Percentiles rank a stretch among this genome's conserved stretches.
phyloP scores from a whole-genome alignment of 2,329 filamentous ascomycete genomes.

The Leptodontidium sp. region DNA sequence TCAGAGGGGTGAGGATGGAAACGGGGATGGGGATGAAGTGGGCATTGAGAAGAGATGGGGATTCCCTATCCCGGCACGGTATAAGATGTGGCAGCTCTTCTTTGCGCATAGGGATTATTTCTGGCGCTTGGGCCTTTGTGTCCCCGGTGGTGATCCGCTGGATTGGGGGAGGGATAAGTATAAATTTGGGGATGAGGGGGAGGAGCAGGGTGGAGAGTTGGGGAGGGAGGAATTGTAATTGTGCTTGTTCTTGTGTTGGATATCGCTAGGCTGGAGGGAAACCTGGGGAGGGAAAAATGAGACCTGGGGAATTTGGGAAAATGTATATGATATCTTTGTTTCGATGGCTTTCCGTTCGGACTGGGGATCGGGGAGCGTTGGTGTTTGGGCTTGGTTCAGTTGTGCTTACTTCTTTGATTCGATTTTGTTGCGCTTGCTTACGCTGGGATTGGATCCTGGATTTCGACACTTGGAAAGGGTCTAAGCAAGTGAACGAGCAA shows the following conservation, averaged over 20 bases:
- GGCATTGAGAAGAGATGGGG: slow-evolving; percentile 42
- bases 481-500: too few relatives aligned
- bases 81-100: slow-evolving; percentile 90
- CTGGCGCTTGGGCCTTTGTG: slow-evolving; percentile 88
- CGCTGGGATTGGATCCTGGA: too few relatives aligned
- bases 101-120: slow-evolving; percentile 98
- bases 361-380: not conserved
- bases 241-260: not conserved
- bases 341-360: not conserved
- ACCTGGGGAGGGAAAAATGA: not conserved
- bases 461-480: too few relatives aligned
- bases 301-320: not conserved
- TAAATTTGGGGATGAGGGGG: slow-evolving; percentile 47
- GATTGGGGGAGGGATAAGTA: slow-evolving; percentile 68
- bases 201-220: slow-evolving; percentile 21
- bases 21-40: slow-evolving; percentile 2
- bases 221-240: slow-evolving; percentile 22
- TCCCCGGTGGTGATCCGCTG: slow-evolving; percentile 78
- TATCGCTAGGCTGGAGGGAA: not conserved
- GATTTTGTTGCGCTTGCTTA: too few relatives aligned
- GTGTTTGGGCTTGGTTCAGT: not conserved
- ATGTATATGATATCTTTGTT: not conserved
- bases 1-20: not conserved
- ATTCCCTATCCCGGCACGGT: slow-evolving; percentile 51
- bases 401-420: too few relatives aligned